These are phyloP conservation scores for Olyra latifolia DNA, from an alignment of 176 grass and related monocot genomes.

Conservation along the genomic window DNA sequence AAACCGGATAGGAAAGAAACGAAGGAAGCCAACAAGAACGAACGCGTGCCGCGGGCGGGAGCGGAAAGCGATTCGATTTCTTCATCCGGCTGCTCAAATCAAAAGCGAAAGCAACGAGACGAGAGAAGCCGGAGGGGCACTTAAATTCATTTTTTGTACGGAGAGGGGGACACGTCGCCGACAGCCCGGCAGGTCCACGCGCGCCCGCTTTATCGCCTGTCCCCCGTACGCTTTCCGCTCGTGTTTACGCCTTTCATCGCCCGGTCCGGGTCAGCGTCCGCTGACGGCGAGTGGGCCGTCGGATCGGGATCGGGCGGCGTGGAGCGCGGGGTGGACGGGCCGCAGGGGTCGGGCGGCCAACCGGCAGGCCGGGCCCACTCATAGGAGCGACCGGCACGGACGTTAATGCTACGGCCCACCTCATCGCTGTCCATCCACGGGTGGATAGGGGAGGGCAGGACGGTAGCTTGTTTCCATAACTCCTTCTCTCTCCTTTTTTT, in stretches of 20 bases:
- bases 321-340: neutral
- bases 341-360: neutral
- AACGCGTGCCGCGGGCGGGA: slow-evolving; percentile 33
- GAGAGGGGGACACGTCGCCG: slow-evolving; percentile 28
- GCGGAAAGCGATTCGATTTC: slow-evolving; percentile 18
- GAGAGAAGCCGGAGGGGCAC: no score
- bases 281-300: neutral
- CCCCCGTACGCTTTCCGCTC: neutral
- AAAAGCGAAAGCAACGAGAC: slow-evolving; percentile 10
- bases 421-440: neutral
- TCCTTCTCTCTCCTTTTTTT: neutral
- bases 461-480: neutral
- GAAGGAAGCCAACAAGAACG: neutral
- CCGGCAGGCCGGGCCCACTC: slow-evolving; percentile 39
- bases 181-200: slow-evolving; percentile 37
- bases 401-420: slow-evolving; percentile 4
- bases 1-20: no score
- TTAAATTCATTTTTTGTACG: no score
- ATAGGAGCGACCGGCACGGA: neutral
- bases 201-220: slow-evolving; percentile 25
- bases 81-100: neutral
- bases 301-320: neutral
- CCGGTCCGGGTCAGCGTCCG: neutral
- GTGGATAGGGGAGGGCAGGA: neutral
- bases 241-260: neutral